Conservation (phyloP, 1,284 basidiomycete genomes). For the Vanrija sp. region DNA sequence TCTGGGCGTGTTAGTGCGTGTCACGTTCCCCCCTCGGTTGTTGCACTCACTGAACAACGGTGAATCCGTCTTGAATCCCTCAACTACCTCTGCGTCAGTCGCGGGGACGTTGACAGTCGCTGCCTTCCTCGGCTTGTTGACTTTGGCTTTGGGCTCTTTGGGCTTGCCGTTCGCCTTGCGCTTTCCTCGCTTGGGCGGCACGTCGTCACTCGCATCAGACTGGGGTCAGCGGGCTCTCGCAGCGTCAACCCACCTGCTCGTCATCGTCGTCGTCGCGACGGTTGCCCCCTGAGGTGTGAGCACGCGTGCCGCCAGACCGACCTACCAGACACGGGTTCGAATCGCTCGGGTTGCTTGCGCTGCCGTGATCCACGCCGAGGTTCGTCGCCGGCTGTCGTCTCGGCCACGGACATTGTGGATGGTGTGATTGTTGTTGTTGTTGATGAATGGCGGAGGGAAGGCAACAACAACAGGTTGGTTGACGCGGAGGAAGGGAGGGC, state of each 20-base stretch:
- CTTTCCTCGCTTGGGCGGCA: conserved; percentile 7
- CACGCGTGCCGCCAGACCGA: neutral
- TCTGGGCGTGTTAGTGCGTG: conserved; percentile 21
- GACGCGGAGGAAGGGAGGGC: neutral
- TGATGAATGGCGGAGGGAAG: too few species aligned
- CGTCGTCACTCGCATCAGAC: conserved; percentile 5
- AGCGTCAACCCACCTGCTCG: neutral
- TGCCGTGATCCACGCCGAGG: too few species aligned
- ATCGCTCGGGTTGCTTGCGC: too few species aligned
- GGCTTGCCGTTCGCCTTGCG: conserved; percentile 14
- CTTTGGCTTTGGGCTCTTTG: conserved; percentile 12
- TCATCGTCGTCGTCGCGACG: neutral
- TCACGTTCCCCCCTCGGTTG: neutral
- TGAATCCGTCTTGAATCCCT: conserved; percentile 38
- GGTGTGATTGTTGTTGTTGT: too few species aligned
- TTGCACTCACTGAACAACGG: conserved; percentile 36
- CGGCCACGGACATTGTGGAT: too few species aligned
- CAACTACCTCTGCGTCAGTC: conserved; percentile 13
- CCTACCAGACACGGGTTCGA: too few species aligned
- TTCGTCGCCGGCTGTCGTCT: too few species aligned
- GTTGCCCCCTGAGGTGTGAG: neutral
- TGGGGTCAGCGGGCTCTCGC: neutral
- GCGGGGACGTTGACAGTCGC: conserved; percentile 5
- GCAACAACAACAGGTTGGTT: neutral
- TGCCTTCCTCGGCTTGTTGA: conserved; percentile 13